These are phyloP conservation scores for Colletotrichum tabaci DNA, from an alignment of 2,329 filamentous ascomycete genomes.

Conservation along the genomic window DNA sequence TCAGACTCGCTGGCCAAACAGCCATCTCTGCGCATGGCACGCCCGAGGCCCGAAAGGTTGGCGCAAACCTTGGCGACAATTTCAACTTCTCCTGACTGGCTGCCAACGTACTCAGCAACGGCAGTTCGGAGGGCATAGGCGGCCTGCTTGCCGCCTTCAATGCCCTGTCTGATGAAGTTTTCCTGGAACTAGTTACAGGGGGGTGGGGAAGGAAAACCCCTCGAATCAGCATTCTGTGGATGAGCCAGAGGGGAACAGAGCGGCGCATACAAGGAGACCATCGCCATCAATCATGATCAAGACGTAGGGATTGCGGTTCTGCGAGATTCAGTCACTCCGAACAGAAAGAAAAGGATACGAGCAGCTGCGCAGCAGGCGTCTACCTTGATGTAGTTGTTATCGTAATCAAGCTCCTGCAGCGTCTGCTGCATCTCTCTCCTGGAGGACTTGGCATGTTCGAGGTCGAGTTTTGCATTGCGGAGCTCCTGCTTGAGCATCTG, in stretches of 20 bases:
- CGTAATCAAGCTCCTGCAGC: conserved; percentile 56
- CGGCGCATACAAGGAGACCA: conserved; percentile 66
- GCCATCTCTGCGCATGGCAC: conserved; percentile 65
- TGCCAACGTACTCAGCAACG: conserved; percentile 62
- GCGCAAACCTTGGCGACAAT: conserved; percentile 71
- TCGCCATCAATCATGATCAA: conserved; percentile 75
- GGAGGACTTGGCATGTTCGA: conserved; percentile 63
- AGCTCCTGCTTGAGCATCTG: conserved; percentile 57
- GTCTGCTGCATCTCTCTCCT: conserved; percentile 66
- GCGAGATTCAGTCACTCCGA: conserved; percentile 33
- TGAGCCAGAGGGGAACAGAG: background rate
- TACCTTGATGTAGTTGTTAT: conserved; percentile 64
- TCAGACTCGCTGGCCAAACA: conserved; percentile 59
- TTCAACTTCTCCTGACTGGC: conserved; percentile 63
- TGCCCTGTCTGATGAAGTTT: conserved; percentile 66
- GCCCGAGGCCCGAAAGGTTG: conserved; percentile 66
- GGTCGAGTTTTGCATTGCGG: conserved; percentile 63
- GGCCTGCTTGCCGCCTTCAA: conserved; percentile 69
- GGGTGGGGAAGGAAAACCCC: background rate
- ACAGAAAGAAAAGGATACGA: background rate
- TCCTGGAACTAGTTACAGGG: conserved; percentile 68
- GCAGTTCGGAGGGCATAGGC: conserved; percentile 65
- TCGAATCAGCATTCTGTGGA: conserved; percentile 24
- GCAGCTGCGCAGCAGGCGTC: conserved; percentile 33
- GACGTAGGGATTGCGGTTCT: conserved; percentile 73